phyloP scores from a whole-genome alignment of 768 basidiomycete genomes.

The Termitomyces sp. region DNA sequence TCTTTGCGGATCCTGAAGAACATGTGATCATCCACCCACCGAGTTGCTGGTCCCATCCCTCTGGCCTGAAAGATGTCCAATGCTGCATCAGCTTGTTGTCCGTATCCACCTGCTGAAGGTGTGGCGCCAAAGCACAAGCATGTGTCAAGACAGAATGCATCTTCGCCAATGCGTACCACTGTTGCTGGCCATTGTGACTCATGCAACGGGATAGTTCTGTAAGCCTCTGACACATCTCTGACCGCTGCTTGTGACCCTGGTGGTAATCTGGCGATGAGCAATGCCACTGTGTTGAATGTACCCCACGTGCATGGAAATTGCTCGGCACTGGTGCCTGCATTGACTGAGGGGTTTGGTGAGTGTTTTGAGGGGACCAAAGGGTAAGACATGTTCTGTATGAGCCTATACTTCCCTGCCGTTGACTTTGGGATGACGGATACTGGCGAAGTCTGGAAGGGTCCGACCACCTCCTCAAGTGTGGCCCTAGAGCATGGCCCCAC shows the following conservation, averaged over 20 bases:
- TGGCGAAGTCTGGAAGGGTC: no score
- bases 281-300: not conserved
- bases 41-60: constrained; percentile 19
- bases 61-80: constrained; percentile 15
- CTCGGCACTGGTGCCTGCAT: constrained; percentile 17
- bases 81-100: not conserved
- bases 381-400: constrained; percentile 7
- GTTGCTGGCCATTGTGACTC: constrained; percentile 8
- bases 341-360: constrained; percentile 13
- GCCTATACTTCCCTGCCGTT: no score
- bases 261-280: not conserved
- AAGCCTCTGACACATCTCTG: constrained; percentile 11
- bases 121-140: not conserved
- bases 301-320: constrained; percentile 29
- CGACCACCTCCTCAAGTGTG: no score
- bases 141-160: not conserved
- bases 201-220: constrained; percentile 2
- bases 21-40: constrained; percentile 23
- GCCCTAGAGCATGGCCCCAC: not conserved
- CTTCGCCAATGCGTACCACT: not conserved
- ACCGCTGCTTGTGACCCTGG: no score
- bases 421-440: no score
- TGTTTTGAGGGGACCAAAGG: not conserved
- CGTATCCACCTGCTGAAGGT: not conserved
- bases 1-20: constrained; percentile 15